Conservation (phyloP, 257 asterid species). For the Gardenia jasminoides region DNA sequence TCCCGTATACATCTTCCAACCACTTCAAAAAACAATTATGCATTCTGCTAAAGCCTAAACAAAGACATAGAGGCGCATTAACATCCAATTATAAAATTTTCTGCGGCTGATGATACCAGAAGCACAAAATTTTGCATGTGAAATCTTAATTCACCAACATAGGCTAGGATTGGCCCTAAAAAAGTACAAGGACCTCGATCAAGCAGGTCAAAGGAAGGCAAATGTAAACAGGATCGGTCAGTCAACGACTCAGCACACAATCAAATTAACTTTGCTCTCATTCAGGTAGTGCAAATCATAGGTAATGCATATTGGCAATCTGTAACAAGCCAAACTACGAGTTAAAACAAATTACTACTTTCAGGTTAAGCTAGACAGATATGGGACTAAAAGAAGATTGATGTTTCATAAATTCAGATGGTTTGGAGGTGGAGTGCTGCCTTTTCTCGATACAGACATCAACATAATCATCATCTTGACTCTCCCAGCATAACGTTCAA, state of each 20-base stretch:
- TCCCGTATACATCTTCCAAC: not conserved
- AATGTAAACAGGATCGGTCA: not conserved
- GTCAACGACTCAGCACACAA: not conserved
- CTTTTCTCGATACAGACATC: not conserved
- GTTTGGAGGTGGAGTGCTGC: not conserved
- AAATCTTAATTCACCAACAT: not conserved
- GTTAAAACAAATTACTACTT: not conserved
- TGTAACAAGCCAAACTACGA: not conserved
- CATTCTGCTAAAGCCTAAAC: not conserved
- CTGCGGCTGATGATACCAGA: not conserved
- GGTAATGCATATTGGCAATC: not conserved
- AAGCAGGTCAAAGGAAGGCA: not conserved
- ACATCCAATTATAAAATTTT: not conserved
- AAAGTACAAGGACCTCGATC: not conserved
- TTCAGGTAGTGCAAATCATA: not conserved
- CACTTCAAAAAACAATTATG: not conserved
- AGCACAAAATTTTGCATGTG: not conserved
- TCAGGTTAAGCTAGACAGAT: not conserved
- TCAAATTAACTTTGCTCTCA: not conserved
- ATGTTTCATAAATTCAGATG: not conserved
- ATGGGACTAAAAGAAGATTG: not conserved
- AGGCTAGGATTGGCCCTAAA: not conserved
- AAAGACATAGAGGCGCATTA: not conserved
- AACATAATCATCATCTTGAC: not conserved
- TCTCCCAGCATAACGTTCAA: not conserved